Evolutionary conservation across 257 asterid species (phyloP).

Genomic region (Penstemon eatonii): DNA sequence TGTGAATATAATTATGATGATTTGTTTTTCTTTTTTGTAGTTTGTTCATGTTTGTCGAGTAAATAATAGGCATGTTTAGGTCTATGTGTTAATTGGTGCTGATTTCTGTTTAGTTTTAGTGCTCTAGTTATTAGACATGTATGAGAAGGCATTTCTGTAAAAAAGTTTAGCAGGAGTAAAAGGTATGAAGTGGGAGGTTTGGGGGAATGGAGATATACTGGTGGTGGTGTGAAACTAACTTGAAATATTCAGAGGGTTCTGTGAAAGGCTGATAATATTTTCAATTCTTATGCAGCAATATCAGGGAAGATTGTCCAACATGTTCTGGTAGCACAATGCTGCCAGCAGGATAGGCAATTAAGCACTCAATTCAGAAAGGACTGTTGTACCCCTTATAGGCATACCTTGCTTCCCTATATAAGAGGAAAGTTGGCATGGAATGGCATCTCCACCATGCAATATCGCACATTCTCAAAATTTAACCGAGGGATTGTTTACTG

Average conservation of each 20-base stretch:
- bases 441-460: slow-evolving; percentile 73
- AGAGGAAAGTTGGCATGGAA: slow-evolving; percentile 78
- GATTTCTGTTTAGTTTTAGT: too few species aligned
- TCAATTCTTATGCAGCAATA: slow-evolving; percentile 84
- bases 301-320: slow-evolving; percentile 93
- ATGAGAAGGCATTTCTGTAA: too few species aligned
- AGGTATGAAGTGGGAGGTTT: slow-evolving; percentile 1
- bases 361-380: slow-evolving; percentile 64
- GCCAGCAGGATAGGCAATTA: slow-evolving; percentile 90
- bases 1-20: neutral
- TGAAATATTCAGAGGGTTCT: slow-evolving; percentile 9
- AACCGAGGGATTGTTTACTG: slow-evolving; percentile 74
- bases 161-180: neutral
- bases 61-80: too few species aligned
- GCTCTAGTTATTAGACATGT: too few species aligned
- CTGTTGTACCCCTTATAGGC: slow-evolving; percentile 61
- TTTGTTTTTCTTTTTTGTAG: neutral
- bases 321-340: slow-evolving; percentile 88
- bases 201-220: slow-evolving; percentile 1
- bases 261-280: slow-evolving; percentile 28
- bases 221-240: slow-evolving; percentile 18
- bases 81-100: too few species aligned
- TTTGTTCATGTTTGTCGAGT: neutral
- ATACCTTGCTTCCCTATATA: slow-evolving; percentile 55
- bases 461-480: slow-evolving; percentile 57